phyloP scores from a whole-genome alignment of 805 yeast genomes.

The Zygotorulaspora florentina region DNA sequence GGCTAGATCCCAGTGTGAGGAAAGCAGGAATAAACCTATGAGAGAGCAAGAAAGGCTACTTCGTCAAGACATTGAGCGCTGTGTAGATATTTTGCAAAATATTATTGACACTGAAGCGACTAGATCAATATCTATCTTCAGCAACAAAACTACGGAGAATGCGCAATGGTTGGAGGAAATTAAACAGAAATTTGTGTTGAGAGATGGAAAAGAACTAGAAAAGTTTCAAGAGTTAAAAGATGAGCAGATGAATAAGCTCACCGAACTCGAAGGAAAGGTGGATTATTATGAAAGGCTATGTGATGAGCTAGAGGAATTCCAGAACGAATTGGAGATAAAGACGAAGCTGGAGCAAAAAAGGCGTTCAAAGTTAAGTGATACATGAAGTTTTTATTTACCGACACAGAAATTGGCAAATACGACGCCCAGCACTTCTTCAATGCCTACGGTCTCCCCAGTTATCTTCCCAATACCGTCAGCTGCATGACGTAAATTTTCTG shows the following conservation, averaged over 20 bases:
- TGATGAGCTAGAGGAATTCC: conserved; percentile 59
- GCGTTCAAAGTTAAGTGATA: conserved; percentile 8
- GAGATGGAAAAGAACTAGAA: conserved; percentile 24
- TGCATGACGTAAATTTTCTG: conserved; percentile 69
- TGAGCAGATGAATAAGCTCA: conserved; percentile 19
- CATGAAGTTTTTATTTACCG: conserved; percentile 57
- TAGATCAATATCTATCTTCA: conserved; percentile 26
- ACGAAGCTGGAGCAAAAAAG: conserved; percentile 23
- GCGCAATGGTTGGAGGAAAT: conserved; percentile 24
- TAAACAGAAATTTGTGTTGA: conserved; percentile 17
- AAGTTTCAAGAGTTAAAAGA: conserved; percentile 33
- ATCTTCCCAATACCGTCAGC: conserved; percentile 87
- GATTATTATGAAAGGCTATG: conserved; percentile 44
- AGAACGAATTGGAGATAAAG: conserved; percentile 50
- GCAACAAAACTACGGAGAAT: conserved; percentile 21
- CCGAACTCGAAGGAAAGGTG: conserved; percentile 35
- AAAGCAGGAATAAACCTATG: conserved; percentile 3
- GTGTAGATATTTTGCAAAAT: conserved; percentile 25
- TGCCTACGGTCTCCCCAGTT: conserved; percentile 83
- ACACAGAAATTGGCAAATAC: conserved; percentile 91
- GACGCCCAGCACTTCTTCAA: conserved; percentile 87
- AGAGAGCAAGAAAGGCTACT: conserved; percentile 18
- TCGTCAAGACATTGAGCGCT: conserved; percentile 21
- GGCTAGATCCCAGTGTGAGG: too few species aligned
- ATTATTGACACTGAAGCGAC: conserved; percentile 27